Conservation (phyloP, 495 filamentous ascomycete species). For the Trichoderma asperelloides region DNA sequence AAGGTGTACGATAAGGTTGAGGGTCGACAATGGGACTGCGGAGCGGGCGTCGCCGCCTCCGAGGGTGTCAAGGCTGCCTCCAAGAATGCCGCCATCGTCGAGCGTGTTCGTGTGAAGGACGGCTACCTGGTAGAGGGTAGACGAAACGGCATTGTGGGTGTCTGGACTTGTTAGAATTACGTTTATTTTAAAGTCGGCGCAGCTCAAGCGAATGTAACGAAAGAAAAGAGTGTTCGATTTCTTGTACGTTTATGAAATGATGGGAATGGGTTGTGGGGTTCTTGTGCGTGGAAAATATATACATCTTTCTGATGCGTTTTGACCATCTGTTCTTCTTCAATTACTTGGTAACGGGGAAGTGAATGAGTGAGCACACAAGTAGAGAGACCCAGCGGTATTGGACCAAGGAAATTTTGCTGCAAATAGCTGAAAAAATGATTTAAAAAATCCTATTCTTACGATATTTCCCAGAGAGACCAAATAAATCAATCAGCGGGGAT, state of each 20-base stretch:
- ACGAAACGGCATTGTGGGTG: constrained; percentile 77
- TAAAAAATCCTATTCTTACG: too few species aligned
- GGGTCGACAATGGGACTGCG: constrained; percentile 94
- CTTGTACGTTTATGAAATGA: not conserved
- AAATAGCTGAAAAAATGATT: too few species aligned
- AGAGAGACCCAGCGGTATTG: too few species aligned
- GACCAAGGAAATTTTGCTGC: too few species aligned
- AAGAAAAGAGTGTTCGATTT: not conserved
- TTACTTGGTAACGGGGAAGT: too few species aligned
- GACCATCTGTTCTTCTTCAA: not conserved
- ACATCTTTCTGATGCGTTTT: not conserved
- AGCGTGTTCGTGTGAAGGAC: constrained; percentile 84
- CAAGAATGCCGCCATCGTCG: constrained; percentile 58
- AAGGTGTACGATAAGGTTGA: constrained; percentile 99
- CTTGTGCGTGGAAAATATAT: not conserved
- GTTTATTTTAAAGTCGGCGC: not conserved
- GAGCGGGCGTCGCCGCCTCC: constrained; percentile 60
- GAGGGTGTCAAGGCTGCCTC: constrained; percentile 51
- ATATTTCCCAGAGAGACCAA: too few species aligned
- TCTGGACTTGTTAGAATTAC: constrained; percentile 70
- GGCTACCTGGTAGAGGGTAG: constrained; percentile 90
- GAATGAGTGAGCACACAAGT: too few species aligned
- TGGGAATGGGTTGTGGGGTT: not conserved
- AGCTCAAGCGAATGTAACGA: constrained; percentile 7
- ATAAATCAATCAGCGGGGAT: not conserved